Conservation (phyloP, 2,329 filamentous ascomycete species). For the Ascochyta koolunga region DNA sequence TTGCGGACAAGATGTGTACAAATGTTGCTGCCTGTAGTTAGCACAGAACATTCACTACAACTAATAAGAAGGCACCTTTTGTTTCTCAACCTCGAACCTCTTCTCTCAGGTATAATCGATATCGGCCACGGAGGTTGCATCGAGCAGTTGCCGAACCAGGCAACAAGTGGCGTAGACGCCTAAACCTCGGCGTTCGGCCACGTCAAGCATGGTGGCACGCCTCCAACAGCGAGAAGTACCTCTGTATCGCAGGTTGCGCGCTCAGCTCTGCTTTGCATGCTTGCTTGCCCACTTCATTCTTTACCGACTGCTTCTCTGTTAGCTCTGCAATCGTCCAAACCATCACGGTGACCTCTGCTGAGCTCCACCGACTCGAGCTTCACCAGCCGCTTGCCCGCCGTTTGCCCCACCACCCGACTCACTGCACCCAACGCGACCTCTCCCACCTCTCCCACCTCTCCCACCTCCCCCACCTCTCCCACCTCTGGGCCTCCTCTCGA, state of each 20-base stretch:
- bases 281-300: not conserved
- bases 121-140: too few species aligned
- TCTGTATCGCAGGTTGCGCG: not conserved
- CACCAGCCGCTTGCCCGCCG: constrained; percentile 14
- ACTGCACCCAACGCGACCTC: constrained; percentile 13
- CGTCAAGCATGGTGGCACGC: constrained; percentile 12
- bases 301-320: not conserved
- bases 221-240: constrained; percentile 8
- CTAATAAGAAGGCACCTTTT: not conserved
- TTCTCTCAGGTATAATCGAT: not conserved
- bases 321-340: not conserved
- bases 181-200: constrained; percentile 7
- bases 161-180: not conserved
- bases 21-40: constrained; percentile 5
- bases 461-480: constrained; percentile 15
- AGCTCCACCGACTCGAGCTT: not conserved
- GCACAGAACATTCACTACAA: not conserved
- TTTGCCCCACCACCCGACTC: constrained; percentile 24
- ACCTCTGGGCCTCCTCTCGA: constrained; percentile 5
- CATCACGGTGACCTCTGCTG: not conserved
- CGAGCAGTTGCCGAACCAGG: too few species aligned
- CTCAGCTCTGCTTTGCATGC: not conserved
- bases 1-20: not conserved
- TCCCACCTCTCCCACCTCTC: constrained; percentile 12
- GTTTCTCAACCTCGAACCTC: not conserved